Conservation (phyloP, 2,329 filamentous ascomycete genomes). For the Talaromyces islandicus region DNA sequence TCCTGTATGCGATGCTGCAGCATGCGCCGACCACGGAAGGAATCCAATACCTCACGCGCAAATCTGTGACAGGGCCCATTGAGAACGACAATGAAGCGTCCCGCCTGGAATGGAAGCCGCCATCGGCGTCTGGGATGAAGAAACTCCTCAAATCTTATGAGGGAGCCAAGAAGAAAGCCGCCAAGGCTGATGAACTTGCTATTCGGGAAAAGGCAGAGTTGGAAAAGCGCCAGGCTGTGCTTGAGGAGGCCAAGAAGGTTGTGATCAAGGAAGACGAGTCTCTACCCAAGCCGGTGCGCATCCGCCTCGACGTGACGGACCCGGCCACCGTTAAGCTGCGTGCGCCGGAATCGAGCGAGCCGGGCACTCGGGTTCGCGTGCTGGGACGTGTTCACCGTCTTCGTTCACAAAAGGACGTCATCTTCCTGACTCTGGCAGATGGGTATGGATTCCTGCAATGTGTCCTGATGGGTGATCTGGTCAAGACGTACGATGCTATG, state of each 20-base stretch:
- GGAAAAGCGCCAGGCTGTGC: constrained; percentile 61
- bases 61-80: constrained; percentile 56
- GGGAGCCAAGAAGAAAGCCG: constrained; percentile 75
- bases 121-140: constrained; percentile 77
- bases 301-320: constrained; percentile 69
- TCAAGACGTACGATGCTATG: constrained; percentile 86
- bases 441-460: constrained; percentile 83
- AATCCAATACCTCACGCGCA: constrained; percentile 62
- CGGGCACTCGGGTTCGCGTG: constrained; percentile 70
- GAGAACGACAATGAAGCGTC: constrained; percentile 53
- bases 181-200: constrained; percentile 67
- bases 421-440: constrained; percentile 80
- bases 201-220: constrained; percentile 68
- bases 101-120: constrained; percentile 70
- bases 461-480: constrained; percentile 71
- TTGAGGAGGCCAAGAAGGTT: constrained; percentile 80
- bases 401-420: constrained; percentile 73
- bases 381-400: constrained; percentile 77
- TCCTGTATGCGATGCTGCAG: constrained; percentile 71
- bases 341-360: constrained; percentile 50
- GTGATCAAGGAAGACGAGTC: constrained; percentile 63
- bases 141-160: constrained; percentile 72
- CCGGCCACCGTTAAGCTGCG: constrained; percentile 52
- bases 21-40: constrained; percentile 52
- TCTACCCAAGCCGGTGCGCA: constrained; percentile 67